phyloP scores from a whole-genome alignment of 2,329 filamentous ascomycete species.

The Didymellaceae sp. region DNA sequence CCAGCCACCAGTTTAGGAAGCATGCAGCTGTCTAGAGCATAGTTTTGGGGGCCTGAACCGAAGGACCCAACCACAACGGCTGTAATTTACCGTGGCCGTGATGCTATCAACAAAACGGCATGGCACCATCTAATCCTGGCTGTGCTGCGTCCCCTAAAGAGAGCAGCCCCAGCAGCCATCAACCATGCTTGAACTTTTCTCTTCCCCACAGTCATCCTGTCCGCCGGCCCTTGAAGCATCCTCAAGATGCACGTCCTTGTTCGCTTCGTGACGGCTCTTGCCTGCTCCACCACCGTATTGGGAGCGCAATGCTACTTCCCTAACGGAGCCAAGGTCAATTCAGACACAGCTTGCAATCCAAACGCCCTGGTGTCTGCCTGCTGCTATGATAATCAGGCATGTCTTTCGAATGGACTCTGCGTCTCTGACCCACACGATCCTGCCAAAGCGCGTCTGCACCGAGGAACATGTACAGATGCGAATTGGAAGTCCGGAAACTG shows the following conservation, averaged over 20 bases:
- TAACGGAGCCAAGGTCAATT: constrained; percentile 15
- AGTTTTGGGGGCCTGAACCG: constrained; percentile 1
- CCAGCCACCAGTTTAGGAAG: background rate
- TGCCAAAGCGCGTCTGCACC: constrained; percentile 27
- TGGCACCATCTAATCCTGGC: constrained; percentile 4
- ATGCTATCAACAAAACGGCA: constrained; percentile 8
- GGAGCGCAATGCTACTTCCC: constrained; percentile 26
- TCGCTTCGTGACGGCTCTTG: constrained; percentile 3
- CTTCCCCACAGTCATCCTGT: constrained; percentile 5
- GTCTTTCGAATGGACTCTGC: constrained; percentile 41
- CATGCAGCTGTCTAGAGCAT: background rate
- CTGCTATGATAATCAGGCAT: constrained; percentile 38
- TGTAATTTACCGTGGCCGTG: constrained; percentile 6
- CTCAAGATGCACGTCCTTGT: constrained; percentile 1
- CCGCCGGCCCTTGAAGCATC: background rate
- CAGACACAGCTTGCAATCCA: constrained; percentile 27
- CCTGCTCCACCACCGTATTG: constrained; percentile 9
- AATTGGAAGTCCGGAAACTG: constrained; percentile 35
- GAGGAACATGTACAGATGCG: constrained; percentile 39
- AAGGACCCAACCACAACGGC: background rate
- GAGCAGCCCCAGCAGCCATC: background rate
- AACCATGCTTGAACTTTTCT: background rate
- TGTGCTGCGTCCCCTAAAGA: background rate
- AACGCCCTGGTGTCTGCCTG: constrained; percentile 31
- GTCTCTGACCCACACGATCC: constrained; percentile 33